phyloP scores from a whole-genome alignment of 495 filamentous ascomycete genomes.

The Niebla homalea region DNA sequence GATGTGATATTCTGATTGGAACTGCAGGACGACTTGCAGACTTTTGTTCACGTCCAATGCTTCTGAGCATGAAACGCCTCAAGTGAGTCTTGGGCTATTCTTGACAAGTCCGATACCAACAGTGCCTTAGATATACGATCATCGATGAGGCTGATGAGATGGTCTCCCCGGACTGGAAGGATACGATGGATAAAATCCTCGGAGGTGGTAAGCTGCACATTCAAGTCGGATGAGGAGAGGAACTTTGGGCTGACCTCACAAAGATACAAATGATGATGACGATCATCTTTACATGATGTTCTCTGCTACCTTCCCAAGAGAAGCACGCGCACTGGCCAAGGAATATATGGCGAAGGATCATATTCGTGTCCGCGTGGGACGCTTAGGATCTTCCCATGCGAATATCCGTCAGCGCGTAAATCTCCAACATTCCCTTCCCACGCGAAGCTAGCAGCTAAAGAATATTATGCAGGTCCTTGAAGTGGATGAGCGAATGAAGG shows the following conservation, averaged over 20 bases:
- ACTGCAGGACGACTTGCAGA: slow-evolving; percentile 79
- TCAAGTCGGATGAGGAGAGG: neutral
- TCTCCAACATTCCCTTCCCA: neutral
- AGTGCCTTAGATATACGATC: slow-evolving; percentile 49
- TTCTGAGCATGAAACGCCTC: slow-evolving; percentile 62
- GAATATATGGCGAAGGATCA: slow-evolving; percentile 57
- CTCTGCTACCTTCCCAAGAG: slow-evolving; percentile 80
- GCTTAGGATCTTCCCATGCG: slow-evolving; percentile 60
- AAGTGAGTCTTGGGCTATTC: slow-evolving; percentile 36
- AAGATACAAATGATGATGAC: slow-evolving; percentile 61
- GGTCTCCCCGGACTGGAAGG: slow-evolving; percentile 61
- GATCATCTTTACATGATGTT: slow-evolving; percentile 84
- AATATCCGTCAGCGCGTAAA: slow-evolving; percentile 62
- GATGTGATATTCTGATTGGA: slow-evolving; percentile 80
- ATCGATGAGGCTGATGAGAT: slow-evolving; percentile 96
- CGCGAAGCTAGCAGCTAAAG: neutral
- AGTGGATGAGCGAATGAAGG: slow-evolving; percentile 49
- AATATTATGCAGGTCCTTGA: slow-evolving; percentile 37
- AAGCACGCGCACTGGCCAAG: slow-evolving; percentile 59
- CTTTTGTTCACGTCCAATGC: slow-evolving; percentile 55
- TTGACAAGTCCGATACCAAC: slow-evolving; percentile 6
- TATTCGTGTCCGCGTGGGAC: slow-evolving; percentile 70
- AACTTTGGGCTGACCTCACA: slow-evolving; percentile 10
- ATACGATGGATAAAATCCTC: slow-evolving; percentile 57
- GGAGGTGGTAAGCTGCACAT: slow-evolving; percentile 42